Conservation (phyloP, 495 filamentous ascomycete species). For the Hypoxylon fragiforme region DNA sequence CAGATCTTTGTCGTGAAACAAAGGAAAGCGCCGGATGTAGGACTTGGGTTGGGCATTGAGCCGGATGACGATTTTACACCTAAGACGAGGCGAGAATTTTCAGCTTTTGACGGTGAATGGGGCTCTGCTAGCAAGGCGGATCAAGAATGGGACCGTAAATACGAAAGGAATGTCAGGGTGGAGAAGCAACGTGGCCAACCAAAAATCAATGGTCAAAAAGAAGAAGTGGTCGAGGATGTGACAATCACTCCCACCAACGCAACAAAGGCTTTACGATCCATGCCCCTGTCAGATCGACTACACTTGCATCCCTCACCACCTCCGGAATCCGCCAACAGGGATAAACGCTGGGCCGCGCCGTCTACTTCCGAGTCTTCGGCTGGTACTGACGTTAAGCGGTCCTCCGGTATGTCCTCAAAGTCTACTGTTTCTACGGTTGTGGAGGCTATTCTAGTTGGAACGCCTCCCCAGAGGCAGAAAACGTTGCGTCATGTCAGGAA, state of each 20-base stretch:
- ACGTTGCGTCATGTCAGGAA: constrained; percentile 74
- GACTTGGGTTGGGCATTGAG: constrained; percentile 57
- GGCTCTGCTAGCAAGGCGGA: constrained; percentile 45
- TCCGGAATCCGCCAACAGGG: constrained; percentile 28
- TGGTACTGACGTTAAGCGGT: constrained; percentile 52
- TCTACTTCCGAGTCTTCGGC: constrained; percentile 49
- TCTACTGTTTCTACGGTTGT: constrained; percentile 68
- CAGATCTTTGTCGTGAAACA: constrained; percentile 37
- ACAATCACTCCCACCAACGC: constrained; percentile 53
- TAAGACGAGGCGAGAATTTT: constrained; percentile 45
- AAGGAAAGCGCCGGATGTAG: constrained; percentile 41
- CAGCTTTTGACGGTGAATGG: constrained; percentile 56
- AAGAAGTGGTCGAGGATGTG: constrained; percentile 53
- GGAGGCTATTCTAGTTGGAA: constrained; percentile 70
- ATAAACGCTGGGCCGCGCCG: constrained; percentile 36
- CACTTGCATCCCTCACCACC: constrained; percentile 45
- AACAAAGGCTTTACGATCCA: constrained; percentile 50
- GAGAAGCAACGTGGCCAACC: constrained; percentile 50
- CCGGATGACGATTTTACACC: constrained; percentile 45
- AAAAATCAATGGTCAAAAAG: constrained; percentile 35
- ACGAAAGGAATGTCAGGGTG: constrained; percentile 60
- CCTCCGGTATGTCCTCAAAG: constrained; percentile 64
- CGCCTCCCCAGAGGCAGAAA: constrained; percentile 56
- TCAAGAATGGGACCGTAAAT: constrained; percentile 59
- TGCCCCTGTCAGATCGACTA: constrained; percentile 52